Evolutionary conservation across 140 eudicot species (phyloP).

Genomic region (Oenanthe javanica): DNA sequence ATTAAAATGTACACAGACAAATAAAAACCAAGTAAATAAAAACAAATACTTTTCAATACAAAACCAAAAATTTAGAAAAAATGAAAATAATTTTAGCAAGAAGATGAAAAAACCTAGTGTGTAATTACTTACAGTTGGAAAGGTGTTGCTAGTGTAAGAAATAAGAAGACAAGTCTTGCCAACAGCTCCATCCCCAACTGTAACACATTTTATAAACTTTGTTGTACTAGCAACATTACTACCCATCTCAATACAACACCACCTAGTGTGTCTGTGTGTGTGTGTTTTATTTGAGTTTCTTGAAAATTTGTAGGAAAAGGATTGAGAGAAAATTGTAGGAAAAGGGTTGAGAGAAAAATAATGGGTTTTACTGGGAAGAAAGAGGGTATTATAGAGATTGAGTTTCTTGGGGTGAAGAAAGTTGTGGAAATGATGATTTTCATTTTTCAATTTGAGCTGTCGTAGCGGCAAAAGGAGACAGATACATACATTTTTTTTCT

Average conservation of each 20-base stretch:
- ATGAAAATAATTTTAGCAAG: neutral
- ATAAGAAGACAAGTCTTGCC: constrained; percentile 46
- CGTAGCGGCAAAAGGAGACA: too few species aligned
- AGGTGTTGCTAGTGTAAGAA: constrained; percentile 43
- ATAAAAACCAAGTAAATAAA: neutral
- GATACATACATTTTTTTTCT: neutral
- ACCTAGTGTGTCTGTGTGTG: neutral
- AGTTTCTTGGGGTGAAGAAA: constrained; percentile 20
- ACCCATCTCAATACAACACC: constrained; percentile 7
- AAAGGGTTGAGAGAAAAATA: too few species aligned
- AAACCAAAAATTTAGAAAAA: neutral
- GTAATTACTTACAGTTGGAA: constrained; percentile 24
- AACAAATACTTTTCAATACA: neutral
- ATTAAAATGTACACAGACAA: neutral
- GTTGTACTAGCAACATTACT: constrained; percentile 20
- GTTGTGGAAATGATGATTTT: constrained; percentile 11
- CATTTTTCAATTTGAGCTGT: too few species aligned
- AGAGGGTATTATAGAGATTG: neutral
- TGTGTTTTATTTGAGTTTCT: neutral
- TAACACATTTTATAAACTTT: constrained; percentile 44
- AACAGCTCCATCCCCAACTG: constrained; percentile 51
- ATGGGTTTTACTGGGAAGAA: neutral
- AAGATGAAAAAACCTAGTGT: neutral
- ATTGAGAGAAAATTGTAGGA: neutral
- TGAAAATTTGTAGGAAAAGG: neutral